phyloP scores from a whole-genome alignment of 2,329 filamentous ascomycete species.

The Fusarium oligoseptatum region DNA sequence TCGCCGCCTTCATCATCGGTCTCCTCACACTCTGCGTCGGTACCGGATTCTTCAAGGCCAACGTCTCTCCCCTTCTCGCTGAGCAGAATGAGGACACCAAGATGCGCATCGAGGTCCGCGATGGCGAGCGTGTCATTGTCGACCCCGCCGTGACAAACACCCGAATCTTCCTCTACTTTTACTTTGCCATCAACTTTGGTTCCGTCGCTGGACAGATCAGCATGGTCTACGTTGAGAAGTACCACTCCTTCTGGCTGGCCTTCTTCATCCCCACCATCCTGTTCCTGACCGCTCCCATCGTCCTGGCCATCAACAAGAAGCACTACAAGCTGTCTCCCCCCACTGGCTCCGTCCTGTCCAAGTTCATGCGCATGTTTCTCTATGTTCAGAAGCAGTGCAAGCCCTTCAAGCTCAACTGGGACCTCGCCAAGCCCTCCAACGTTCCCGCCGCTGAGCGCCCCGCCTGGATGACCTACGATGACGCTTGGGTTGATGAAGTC shows the following conservation, averaged over 20 bases:
- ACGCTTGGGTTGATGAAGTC: conserved; percentile 86
- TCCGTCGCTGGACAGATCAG: conserved; percentile 68
- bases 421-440: conserved; percentile 75
- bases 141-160: conserved; percentile 77
- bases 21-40: conserved; percentile 68
- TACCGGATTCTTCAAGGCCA: conserved; percentile 85
- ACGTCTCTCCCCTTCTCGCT: conserved; percentile 79
- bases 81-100: conserved; percentile 75
- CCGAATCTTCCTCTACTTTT: conserved; percentile 76
- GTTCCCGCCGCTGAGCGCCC: conserved; percentile 70
- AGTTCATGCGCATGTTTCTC: conserved; percentile 72
- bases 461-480: conserved; percentile 84
- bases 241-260: conserved; percentile 81
- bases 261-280: conserved; percentile 76
- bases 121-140: conserved; percentile 77
- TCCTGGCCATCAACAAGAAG: conserved; percentile 71
- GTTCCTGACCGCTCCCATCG: conserved; percentile 72
- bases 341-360: conserved; percentile 78
- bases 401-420: conserved; percentile 77
- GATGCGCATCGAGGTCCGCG: conserved; percentile 67
- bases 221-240: conserved; percentile 82
- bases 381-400: conserved; percentile 74
- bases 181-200: conserved; percentile 73
- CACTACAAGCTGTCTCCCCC: conserved; percentile 74
- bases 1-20: conserved; percentile 79